Evolutionary conservation across 176 grass and related monocot genomes (phyloP).

Genomic region (Aegilops speltoides): DNA sequence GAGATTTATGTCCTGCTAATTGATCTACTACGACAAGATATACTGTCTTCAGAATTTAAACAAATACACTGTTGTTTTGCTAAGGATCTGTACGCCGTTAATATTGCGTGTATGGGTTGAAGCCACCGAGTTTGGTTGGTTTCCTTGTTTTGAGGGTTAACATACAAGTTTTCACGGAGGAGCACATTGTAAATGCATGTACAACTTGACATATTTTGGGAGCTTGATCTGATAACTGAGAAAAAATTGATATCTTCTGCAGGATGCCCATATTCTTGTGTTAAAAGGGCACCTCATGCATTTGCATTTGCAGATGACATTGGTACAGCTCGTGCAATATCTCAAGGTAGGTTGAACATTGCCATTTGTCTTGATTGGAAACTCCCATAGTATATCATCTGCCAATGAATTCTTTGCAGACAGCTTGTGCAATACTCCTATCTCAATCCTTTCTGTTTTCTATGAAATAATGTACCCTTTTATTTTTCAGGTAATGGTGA

Average conservation of each 20-base stretch:
- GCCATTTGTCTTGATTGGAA: slow-evolving; percentile 1
- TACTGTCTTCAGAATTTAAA: background rate
- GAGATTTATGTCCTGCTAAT: slow-evolving; percentile 19
- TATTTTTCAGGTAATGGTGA: slow-evolving; percentile 58
- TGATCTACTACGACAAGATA: background rate
- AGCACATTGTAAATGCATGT: background rate
- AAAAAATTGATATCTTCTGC: slow-evolving; percentile 9
- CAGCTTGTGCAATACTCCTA: background rate
- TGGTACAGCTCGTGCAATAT: slow-evolving; percentile 67
- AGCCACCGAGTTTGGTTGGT: background rate
- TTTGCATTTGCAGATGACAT: slow-evolving; percentile 65
- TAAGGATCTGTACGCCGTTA: background rate
- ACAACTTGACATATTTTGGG: slow-evolving; percentile 16
- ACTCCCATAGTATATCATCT: background rate
- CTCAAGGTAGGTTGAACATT: slow-evolving; percentile 56
- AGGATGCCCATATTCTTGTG: slow-evolving; percentile 98
- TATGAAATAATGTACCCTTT: slow-evolving; percentile 4
- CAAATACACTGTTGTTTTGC: background rate
- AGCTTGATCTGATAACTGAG: slow-evolving; percentile 18
- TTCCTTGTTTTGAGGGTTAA: slow-evolving; percentile 5
- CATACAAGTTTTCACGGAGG: background rate
- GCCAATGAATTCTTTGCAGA: background rate
- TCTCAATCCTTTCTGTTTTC: background rate
- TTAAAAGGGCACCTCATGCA: slow-evolving; percentile 81
- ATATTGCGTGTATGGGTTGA: background rate